These are phyloP conservation scores for Schizochytrium sp. DNA, from an alignment of 108 stramenopile genomes.

Conservation along the genomic window DNA sequence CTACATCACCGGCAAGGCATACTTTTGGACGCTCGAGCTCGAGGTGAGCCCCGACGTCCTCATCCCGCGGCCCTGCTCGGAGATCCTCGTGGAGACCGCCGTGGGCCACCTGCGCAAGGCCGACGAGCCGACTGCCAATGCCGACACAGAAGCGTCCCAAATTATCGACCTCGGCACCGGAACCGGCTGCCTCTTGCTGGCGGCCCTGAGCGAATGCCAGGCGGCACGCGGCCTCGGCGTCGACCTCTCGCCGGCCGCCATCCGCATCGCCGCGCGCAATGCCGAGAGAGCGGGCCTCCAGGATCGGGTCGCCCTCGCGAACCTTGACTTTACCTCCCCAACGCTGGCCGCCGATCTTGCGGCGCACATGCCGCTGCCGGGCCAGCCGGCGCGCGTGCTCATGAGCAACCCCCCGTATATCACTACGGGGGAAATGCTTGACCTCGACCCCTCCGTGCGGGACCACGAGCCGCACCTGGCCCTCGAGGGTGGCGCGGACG, in stretches of 20 bases:
- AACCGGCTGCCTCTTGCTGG: neutral
- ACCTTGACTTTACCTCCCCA: neutral
- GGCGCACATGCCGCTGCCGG: neutral
- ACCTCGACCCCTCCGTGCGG: neutral
- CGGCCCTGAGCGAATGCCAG: neutral
- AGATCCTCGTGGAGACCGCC: neutral
- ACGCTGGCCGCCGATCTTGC: neutral
- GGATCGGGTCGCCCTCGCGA: neutral
- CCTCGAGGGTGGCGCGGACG: neutral
- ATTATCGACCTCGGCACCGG: neutral
- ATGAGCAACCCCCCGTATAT: constrained; percentile 11
- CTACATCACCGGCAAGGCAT: neutral
- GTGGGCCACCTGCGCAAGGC: neutral
- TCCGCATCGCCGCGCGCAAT: neutral
- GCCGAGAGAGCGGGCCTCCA: neutral
- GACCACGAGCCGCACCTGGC: neutral
- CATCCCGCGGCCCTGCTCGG: constrained; percentile 10
- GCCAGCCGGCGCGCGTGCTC: neutral
- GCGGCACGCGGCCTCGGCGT: neutral
- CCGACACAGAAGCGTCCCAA: neutral
- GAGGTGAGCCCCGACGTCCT: neutral
- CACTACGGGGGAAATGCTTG: neutral
- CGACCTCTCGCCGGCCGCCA: neutral
- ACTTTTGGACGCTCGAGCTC: neutral
- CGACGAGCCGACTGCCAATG: neutral